Base-by-base conservation (phyloP, 2,329 filamentous ascomycete species). In the Aureobasidium sp. region DNA sequence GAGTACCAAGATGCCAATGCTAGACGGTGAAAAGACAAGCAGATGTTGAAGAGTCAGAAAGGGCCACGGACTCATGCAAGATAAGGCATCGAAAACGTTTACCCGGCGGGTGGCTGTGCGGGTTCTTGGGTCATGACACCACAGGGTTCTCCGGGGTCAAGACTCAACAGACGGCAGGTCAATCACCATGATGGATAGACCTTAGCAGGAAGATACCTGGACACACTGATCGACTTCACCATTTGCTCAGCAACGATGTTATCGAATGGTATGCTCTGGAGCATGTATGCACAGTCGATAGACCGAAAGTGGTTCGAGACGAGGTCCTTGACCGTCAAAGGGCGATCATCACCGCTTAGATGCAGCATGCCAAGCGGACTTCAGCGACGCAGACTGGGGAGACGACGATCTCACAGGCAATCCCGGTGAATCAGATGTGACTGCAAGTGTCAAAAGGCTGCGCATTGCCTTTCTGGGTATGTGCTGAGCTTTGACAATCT, bases 61-160 rank as follows among this genome's bases (percentile, higher is more conserved):
- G 21, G 36, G 16, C 25, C 32, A 37, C 34, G 25, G 49, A 39
- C 32, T 39, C 49, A 54, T 54, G 50, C 50, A 42, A 54, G 50
- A 54, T 54, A 54, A 54, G 36, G 50, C 37, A 41, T 37, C 8
- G 9, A 14, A 51, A 29, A 54, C 50, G 50, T 54, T 54, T 42
- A 54, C 36, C 50, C 50, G 50, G 37, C 50, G 37, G 50, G 37
- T 42, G 50, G 50, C 50, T 54, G 50, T 54, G 47, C 14, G 34
- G 37, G 30, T 37, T 42, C 37, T 54, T 30, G 11, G 34, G 32
- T 10, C 30, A 42, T 21, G 50, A 29, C 32, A 30, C 36, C 50
- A 41, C 36, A 30, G 36, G 50, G 27, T 42, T 30, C 37, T n/a
- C 21, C 27, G 16, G 34, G 34, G 36, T 41, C 36, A 25, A 53